Percentiles rank a stretch among this genome's conserved stretches.
Conservation (phyloP, 352 stramenopile genomes). For the Elongisporangium undulatum region DNA sequence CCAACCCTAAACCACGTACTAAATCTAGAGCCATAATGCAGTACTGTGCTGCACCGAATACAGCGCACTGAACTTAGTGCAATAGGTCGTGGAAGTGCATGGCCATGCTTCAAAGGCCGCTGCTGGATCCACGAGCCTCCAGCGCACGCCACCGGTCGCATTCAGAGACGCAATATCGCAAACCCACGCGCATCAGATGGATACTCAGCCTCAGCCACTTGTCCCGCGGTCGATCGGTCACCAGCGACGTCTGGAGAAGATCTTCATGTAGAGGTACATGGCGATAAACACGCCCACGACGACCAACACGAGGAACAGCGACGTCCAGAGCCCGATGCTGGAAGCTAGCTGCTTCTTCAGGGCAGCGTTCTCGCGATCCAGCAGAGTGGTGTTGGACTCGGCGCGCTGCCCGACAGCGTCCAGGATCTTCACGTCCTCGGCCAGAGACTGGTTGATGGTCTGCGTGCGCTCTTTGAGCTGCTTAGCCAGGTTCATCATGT, state of each 20-base stretch:
- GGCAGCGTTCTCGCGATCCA: constrained; percentile 58
- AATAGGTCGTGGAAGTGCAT: not conserved
- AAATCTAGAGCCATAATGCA: not conserved
- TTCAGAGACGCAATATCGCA: not conserved
- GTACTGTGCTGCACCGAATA: not conserved
- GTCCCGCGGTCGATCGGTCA: constrained; percentile 7
- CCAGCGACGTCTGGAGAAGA: constrained; percentile 55
- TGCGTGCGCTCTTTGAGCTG: constrained; percentile 71
- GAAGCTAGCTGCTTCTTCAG: constrained; percentile 63
- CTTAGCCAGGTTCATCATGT: constrained; percentile 70
- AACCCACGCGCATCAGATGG: not conserved
- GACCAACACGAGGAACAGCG: constrained; percentile 57
- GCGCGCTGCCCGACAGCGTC: constrained; percentile 67
- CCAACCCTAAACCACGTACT: not conserved
- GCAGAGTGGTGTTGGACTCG: constrained; percentile 53
- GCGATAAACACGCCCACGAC: constrained; percentile 57
- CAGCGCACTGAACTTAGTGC: not conserved
- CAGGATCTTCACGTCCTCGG: constrained; percentile 70
- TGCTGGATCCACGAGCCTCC: not conserved
- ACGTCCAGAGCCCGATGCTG: constrained; percentile 75
- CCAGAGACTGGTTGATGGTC: constrained; percentile 67
- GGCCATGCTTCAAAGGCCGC: not conserved
- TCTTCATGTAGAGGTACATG: constrained; percentile 79
- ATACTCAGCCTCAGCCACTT: not conserved
- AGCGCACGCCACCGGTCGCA: not conserved